Evolutionary conservation across 2,329 filamentous ascomycete genomes (phyloP).

Genomic region (Clarireedia hainanense): DNA sequence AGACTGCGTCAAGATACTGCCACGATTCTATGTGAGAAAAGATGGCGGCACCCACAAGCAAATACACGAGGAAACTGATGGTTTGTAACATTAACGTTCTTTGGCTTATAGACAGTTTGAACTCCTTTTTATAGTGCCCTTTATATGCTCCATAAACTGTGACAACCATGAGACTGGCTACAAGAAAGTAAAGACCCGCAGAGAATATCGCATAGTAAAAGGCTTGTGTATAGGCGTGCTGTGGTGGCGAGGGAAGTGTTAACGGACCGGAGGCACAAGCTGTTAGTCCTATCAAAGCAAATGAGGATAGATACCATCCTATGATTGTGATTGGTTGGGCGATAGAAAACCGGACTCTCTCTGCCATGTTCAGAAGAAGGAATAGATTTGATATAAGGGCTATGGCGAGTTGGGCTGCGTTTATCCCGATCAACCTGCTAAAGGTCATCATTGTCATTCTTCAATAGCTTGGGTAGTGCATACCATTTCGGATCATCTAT

Average conservation of each 20-base stretch:
- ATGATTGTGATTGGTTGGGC: conserved; percentile 78
- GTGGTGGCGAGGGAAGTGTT: conserved; percentile 36
- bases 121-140: conserved; percentile 69
- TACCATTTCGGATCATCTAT: conserved; percentile 66
- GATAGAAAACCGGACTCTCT: conserved; percentile 68
- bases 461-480: conserved; percentile 11
- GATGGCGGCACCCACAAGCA: conserved; percentile 68
- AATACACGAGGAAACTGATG: conserved; percentile 74
- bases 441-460: not conserved
- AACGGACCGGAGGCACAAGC: conserved; percentile 58
- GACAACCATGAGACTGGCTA: conserved; percentile 66
- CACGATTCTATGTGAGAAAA: conserved; percentile 68
- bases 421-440: conserved; percentile 60
- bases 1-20: conserved; percentile 69
- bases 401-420: conserved; percentile 67
- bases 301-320: conserved; percentile 60
- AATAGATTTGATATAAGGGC: conserved; percentile 75
- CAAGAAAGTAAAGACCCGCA: conserved; percentile 67
- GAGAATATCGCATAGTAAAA: conserved; percentile 83
- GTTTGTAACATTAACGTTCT: conserved; percentile 86
- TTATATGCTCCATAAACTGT: conserved; percentile 70
- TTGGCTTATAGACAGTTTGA: conserved; percentile 70
- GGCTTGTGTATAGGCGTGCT: conserved; percentile 66
- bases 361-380: conserved; percentile 80
- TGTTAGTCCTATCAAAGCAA: conserved; percentile 59